Evolutionary conservation across 2,329 filamentous ascomycete species (phyloP).

Genomic region (Colletotrichum godetiae): DNA sequence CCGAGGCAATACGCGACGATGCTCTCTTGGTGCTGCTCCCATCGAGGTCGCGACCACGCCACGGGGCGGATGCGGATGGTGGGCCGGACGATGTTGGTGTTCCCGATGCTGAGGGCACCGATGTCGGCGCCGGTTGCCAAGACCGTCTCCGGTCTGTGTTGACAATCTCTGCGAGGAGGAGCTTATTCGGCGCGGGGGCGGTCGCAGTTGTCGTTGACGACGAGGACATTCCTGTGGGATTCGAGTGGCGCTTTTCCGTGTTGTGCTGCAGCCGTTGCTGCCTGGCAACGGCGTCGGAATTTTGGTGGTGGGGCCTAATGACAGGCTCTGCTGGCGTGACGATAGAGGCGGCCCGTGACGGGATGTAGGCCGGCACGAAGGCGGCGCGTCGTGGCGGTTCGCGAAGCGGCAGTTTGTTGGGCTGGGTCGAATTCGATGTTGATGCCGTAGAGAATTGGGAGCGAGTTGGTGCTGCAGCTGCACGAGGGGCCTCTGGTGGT

Average conservation of each 20-base stretch:
- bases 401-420: not conserved
- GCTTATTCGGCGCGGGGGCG: not conserved
- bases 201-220: not conserved
- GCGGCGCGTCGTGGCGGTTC: constrained; percentile 19
- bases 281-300: not conserved
- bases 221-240: not conserved
- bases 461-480: not conserved
- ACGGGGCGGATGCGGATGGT: constrained; percentile 23
- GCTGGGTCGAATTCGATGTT: not conserved
- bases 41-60: not conserved
- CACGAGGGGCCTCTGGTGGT: constrained; percentile 1
- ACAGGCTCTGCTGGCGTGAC: not conserved
- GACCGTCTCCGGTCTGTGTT: constrained; percentile 17
- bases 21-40: not conserved
- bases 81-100: constrained; percentile 2
- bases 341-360: not conserved
- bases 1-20: constrained; percentile 11
- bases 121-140: constrained; percentile 22
- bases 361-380: not conserved
- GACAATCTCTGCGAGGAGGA: not conserved
- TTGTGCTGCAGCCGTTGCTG: not conserved
- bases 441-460: not conserved
- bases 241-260: constrained; percentile 22
- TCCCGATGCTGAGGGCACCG: not conserved
- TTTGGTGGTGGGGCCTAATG: not conserved